Evolutionary conservation across 495 filamentous ascomycete species (phyloP).

Genomic region (Aspergillus asperescens): DNA sequence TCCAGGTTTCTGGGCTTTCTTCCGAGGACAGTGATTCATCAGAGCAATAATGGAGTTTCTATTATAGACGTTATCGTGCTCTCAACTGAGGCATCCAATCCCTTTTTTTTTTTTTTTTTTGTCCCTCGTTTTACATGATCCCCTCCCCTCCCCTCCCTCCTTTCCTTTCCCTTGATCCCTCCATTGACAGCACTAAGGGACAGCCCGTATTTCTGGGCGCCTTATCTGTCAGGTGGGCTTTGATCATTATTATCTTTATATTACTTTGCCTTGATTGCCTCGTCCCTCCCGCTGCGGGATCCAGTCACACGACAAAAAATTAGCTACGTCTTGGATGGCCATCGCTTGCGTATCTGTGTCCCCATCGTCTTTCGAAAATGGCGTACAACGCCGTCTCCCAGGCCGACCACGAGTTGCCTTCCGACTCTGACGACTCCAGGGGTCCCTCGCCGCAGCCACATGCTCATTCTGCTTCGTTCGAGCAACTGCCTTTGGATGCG

Average conservation of each 20-base stretch:
- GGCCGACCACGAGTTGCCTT: constrained; percentile 36
- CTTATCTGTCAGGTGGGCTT: constrained; percentile 10
- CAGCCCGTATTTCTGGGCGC: not conserved
- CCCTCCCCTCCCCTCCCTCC: not conserved
- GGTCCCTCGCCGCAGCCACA: constrained; percentile 25
- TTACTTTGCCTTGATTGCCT: not conserved
- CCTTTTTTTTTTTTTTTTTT: not conserved
- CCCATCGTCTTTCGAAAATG: constrained; percentile 29
- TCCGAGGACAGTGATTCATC: not conserved
- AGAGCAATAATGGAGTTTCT: not conserved
- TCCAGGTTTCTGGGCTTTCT: not conserved
- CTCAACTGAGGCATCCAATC: not conserved
- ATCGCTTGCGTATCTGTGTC: constrained; percentile 2
- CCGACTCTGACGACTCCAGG: constrained; percentile 32
- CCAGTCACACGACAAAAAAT: constrained; percentile 13
- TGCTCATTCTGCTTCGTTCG: constrained; percentile 19
- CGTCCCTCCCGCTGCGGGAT: not conserved
- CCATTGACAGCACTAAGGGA: not conserved
- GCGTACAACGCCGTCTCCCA: constrained; percentile 46
- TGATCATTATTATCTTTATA: not conserved
- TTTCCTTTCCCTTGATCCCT: not conserved
- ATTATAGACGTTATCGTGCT: not conserved
- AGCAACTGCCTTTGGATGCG: constrained; percentile 25
- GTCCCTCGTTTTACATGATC: not conserved
- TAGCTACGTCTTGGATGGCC: constrained; percentile 16